Evolutionary conservation across 805 yeast species (phyloP).

Genomic region (Middelhovenomyces tepae): DNA sequence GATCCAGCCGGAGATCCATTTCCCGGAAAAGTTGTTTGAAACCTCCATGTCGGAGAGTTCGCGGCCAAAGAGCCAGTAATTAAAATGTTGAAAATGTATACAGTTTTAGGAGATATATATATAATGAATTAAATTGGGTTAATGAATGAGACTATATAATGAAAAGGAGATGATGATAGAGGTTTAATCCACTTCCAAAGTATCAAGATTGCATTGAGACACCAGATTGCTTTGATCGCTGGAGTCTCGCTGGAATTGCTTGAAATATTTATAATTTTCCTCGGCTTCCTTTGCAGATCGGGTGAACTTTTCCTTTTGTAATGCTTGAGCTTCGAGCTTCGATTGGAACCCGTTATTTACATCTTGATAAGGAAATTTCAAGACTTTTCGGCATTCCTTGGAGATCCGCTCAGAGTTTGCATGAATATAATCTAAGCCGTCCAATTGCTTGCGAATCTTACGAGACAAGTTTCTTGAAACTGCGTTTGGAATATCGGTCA

Average conservation of each 20-base stretch:
- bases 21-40: background rate
- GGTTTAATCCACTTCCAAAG: constrained; percentile 5
- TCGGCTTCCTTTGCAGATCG: constrained; percentile 47
- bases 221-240: constrained; percentile 35
- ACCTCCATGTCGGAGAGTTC: background rate
- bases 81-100: background rate
- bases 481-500: constrained; percentile 81
- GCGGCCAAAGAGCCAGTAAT: too few species aligned
- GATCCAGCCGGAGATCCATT: background rate
- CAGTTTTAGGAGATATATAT: background rate
- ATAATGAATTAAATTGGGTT: background rate
- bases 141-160: background rate
- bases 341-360: constrained; percentile 63
- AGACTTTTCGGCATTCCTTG: constrained; percentile 72
- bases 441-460: constrained; percentile 56
- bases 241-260: constrained; percentile 38
- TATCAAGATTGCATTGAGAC: constrained; percentile 27
- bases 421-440: constrained; percentile 67
- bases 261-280: constrained; percentile 46
- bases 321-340: constrained; percentile 50
- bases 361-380: constrained; percentile 75
- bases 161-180: constrained; percentile 1
- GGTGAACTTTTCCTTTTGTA: constrained; percentile 49
- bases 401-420: constrained; percentile 69
- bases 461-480: constrained; percentile 74